These are phyloP conservation scores for Citrus sp. DNA, from an alignment of 345 rosid genomes.

Conservation along the genomic window DNA sequence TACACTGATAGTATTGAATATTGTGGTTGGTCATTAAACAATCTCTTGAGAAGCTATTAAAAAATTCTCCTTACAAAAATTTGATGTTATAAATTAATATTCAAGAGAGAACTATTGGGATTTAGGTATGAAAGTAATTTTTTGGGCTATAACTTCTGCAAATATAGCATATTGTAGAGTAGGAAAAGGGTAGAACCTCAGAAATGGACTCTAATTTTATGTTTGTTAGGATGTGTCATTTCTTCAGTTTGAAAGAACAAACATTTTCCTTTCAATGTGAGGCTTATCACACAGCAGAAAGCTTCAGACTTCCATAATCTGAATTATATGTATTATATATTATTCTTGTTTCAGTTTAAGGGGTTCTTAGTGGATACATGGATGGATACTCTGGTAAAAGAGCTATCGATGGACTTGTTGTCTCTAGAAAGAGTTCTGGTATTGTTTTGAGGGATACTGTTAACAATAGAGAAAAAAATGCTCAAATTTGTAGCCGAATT, in stretches of 20 bases:
- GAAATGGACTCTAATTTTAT: neutral
- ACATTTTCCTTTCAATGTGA: neutral
- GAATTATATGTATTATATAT: neutral
- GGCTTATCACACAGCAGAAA: neutral
- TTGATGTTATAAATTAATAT: neutral
- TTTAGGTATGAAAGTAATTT: neutral
- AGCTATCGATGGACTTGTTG: conserved; percentile 39
- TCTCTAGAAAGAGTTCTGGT: conserved; percentile 49
- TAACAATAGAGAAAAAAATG: conserved; percentile 48
- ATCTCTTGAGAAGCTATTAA: neutral
- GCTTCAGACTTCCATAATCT: neutral
- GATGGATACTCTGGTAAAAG: conserved; percentile 73
- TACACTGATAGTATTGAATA: neutral
- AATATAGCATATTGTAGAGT: neutral
- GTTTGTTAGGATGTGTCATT: neutral
- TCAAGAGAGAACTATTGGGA: neutral
- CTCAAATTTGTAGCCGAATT: conserved; percentile 56
- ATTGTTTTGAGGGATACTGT: conserved; percentile 58
- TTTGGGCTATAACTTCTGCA: neutral
- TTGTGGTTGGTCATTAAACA: neutral
- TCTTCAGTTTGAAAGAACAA: neutral
- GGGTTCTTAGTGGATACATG: conserved; percentile 40
- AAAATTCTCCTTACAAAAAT: neutral
- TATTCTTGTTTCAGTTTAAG: conserved; percentile 32
- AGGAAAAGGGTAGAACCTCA: neutral